These are phyloP conservation scores for Cladophialophora yegresii DNA, from an alignment of 2,329 filamentous ascomycete genomes.

Conservation along the genomic window DNA sequence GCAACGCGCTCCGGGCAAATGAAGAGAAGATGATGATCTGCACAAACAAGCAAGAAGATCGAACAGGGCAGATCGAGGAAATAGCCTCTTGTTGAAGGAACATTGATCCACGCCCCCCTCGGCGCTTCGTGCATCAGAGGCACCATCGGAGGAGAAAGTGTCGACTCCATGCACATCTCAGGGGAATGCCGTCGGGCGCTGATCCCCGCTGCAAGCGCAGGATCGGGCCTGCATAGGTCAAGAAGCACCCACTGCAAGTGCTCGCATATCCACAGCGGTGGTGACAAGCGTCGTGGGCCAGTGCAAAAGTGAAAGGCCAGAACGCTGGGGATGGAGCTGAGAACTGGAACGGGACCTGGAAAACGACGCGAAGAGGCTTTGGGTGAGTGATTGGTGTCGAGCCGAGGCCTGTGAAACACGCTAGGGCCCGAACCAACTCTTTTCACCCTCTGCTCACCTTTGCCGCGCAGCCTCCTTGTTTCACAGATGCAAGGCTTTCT, in stretches of 20 bases:
- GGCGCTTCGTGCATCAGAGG: slow-evolving; percentile 16
- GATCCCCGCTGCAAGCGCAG: slow-evolving; percentile 12
- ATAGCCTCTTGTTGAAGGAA: slow-evolving; percentile 3
- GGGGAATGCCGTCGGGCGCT: slow-evolving; percentile 8
- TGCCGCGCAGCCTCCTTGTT: slow-evolving; percentile 31
- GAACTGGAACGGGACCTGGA: slow-evolving; percentile 11
- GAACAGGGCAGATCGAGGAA: slow-evolving; percentile 17
- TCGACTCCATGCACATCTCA: slow-evolving; percentile 15
- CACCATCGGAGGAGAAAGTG: slow-evolving; percentile 6
- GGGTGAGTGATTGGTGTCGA: slow-evolving; percentile 26
- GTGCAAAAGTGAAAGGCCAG: slow-evolving; percentile 15
- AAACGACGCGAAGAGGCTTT: slow-evolving; percentile 8
- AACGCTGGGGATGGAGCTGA: slow-evolving; percentile 20
- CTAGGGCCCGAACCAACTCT: slow-evolving; percentile 20
- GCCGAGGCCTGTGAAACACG: slow-evolving; percentile 29
- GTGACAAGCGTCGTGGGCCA: slow-evolving; percentile 6
- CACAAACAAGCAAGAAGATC: slow-evolving; percentile 22
- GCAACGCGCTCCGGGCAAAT: slow-evolving; percentile 4
- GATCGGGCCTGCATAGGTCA: slow-evolving; percentile 3
- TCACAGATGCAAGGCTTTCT: slow-evolving; percentile 31
- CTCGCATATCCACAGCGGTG: slow-evolving; percentile 17
- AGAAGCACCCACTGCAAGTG: slow-evolving; percentile 2
- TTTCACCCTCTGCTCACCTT: slow-evolving; percentile 6
- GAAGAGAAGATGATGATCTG: slow-evolving; percentile 24
- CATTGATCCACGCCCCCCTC: slow-evolving; percentile 7